Evolutionary conservation across 495 filamentous ascomycete species (phyloP).

Genomic region (Talaromyces liani): DNA sequence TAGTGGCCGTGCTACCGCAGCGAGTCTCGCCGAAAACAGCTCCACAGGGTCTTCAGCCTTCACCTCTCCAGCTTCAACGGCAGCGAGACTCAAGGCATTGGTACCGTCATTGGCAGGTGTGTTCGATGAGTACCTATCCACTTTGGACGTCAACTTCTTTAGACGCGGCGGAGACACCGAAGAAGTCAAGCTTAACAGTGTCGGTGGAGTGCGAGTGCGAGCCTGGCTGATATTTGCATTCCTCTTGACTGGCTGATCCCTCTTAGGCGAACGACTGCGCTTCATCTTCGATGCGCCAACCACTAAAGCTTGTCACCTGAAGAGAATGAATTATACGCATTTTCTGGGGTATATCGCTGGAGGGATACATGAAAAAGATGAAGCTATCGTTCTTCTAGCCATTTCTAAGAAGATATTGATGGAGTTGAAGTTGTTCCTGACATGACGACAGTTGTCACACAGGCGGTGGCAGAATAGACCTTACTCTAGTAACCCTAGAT

Average conservation of each 20-base stretch:
- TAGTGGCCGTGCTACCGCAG: conserved; percentile 17
- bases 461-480: background rate
- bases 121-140: background rate
- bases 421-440: background rate
- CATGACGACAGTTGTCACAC: background rate
- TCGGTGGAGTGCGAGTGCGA: background rate
- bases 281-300: conserved; percentile 3
- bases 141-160: background rate
- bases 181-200: conserved; percentile 8
- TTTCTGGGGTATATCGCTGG: background rate
- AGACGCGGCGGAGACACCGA: conserved; percentile 12
- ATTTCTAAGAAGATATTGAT: background rate
- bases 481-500: no score
- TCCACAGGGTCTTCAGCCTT: conserved; percentile 45
- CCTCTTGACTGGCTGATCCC: background rate
- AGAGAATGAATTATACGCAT: background rate
- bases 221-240: background rate
- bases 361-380: background rate
- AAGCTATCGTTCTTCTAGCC: background rate
- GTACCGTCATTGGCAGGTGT: background rate
- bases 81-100: conserved; percentile 25
- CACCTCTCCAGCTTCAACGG: conserved; percentile 51
- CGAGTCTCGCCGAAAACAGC: conserved; percentile 41
- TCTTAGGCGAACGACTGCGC: background rate
- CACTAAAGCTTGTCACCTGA: background rate